Evolutionary conservation across 306 rosid genomes (phyloP).

Genomic region (Luffa acutangula): DNA sequence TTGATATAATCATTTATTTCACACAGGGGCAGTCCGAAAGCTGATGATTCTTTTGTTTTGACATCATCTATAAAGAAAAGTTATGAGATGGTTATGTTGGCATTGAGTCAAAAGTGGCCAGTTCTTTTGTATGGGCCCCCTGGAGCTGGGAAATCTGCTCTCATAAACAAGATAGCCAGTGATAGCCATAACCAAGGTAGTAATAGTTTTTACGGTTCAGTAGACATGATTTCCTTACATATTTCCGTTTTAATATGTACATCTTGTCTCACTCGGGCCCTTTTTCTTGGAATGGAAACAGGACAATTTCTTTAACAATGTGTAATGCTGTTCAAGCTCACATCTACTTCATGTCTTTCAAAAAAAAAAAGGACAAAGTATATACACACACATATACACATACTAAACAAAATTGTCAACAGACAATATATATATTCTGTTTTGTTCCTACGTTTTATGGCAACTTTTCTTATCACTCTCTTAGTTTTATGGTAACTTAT

Average conservation of each 20-base stretch:
- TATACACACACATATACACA: too few species aligned
- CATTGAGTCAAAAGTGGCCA: slow-evolving; percentile 79
- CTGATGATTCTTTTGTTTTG: slow-evolving; percentile 35
- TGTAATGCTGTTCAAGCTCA: background rate
- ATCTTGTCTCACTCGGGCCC: background rate
- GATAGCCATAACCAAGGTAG: slow-evolving; percentile 21
- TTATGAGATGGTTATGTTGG: slow-evolving; percentile 56
- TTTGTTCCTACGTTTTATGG: background rate
- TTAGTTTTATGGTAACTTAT: background rate
- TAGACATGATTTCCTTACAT: background rate
- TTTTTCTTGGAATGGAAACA: background rate
- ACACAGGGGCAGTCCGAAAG: slow-evolving; percentile 34
- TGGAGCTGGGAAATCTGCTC: slow-evolving; percentile 87
- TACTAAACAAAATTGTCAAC: too few species aligned
- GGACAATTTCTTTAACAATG: background rate
- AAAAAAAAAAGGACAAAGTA: too few species aligned
- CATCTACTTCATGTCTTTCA: background rate
- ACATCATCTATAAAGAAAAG: slow-evolving; percentile 55
- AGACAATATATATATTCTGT: background rate
- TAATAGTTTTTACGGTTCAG: background rate
- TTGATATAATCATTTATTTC: slow-evolving; percentile 10
- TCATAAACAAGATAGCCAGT: slow-evolving; percentile 55
- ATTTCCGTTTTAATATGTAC: background rate
- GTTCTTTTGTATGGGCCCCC: slow-evolving; percentile 76
- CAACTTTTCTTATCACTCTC: background rate